These are phyloP conservation scores for Aureobasidium musti DNA, from an alignment of 2,329 filamentous ascomycete species.

Conservation along the genomic window DNA sequence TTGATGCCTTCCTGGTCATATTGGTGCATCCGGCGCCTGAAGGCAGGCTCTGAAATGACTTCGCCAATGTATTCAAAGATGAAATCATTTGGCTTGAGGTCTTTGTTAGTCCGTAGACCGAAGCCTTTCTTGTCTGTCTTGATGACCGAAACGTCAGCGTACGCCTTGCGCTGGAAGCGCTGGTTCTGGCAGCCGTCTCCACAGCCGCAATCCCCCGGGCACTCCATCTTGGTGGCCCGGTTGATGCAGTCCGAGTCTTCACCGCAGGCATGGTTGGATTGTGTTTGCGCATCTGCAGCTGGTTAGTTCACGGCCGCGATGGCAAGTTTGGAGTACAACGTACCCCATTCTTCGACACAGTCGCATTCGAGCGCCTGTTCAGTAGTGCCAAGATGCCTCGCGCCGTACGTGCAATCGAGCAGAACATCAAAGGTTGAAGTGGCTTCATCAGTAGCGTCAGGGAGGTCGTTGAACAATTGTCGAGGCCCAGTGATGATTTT, in stretches of 20 bases:
- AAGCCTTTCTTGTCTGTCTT: constrained; percentile 98
- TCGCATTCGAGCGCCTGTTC: constrained; percentile 96
- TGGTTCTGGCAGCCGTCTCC: constrained; percentile 89
- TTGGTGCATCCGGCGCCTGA: constrained; percentile 84
- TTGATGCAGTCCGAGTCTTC: constrained; percentile 99
- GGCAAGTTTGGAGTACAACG: constrained; percentile 44
- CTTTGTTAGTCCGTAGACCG: constrained; percentile 77
- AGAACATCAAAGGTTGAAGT: constrained; percentile 77
- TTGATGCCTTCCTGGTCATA: constrained; percentile 97
- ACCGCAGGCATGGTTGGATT: constrained; percentile 79
- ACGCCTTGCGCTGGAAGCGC: constrained; percentile 87
- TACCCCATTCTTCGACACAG: constrained; percentile 93
- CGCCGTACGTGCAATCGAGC: constrained; percentile 82
- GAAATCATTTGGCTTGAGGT: constrained; percentile 82
- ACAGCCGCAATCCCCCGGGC: constrained; percentile 82
- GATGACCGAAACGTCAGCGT: constrained; percentile 90
- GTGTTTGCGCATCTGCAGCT: constrained; percentile 51
- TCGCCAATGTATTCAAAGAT: constrained; percentile 99
- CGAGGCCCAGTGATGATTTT: constrained; percentile 63
- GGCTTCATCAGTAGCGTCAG: constrained; percentile 77
- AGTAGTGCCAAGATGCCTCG: constrained; percentile 86
- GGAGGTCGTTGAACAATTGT: constrained; percentile 70
- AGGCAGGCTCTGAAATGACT: constrained; percentile 90
- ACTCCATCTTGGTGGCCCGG: constrained; percentile 97
- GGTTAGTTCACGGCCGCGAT: constrained; percentile 36